Evolutionary conservation across 768 basidiomycete species (phyloP), one percentile per base, ranked within the genome.

Genomic region (Tulasnella sp.): DNA sequence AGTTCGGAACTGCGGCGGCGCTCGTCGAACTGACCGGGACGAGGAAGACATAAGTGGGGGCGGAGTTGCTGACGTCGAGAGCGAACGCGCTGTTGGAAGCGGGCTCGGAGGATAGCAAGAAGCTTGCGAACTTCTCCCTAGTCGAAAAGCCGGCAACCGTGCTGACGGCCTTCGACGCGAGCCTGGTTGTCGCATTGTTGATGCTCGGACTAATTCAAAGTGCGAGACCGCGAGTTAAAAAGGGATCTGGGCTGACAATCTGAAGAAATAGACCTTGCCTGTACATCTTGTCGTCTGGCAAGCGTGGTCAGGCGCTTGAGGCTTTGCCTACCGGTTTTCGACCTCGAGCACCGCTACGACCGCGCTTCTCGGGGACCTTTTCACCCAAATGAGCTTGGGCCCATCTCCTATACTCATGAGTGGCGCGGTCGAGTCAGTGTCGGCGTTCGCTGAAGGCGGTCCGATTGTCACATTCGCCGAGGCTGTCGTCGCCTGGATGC

Each of bases 1-100:
- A 76, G 35, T 75, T 62, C 62, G 76, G 71, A 26, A 69, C 32
- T 34, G 74, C 65, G 14, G 69, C 32, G 42, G 69, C 40, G 35
- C n/a, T n/a, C 69, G 73, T 41, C 36, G 76, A 41, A 35, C 67
- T 62, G 35, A 47, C 35, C 42, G 72, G 77, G 69, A 83, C 78
- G 75, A 88, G 79, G 74, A 78, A 80, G 69, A 88, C 77, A 69
- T 81, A 79, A 3, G 85, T 86, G 63, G 79, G 76, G 67, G 84
- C 83, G 59, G 79, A 80, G 69, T 83, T 80, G 3, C 86, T 86
- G 5, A 86, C 86, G 75, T 83, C 83, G 67, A 88, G 76, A 52
- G 81, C 77, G 75, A 83, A 83, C 17, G 77, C 76, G 34, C 78
- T 78, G 70, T 79, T 77, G 41, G 74, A 67, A 39, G 40, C 74